phyloP scores from a whole-genome alignment of 805 yeast genomes.

The Metschnikowia vanudenii region DNA sequence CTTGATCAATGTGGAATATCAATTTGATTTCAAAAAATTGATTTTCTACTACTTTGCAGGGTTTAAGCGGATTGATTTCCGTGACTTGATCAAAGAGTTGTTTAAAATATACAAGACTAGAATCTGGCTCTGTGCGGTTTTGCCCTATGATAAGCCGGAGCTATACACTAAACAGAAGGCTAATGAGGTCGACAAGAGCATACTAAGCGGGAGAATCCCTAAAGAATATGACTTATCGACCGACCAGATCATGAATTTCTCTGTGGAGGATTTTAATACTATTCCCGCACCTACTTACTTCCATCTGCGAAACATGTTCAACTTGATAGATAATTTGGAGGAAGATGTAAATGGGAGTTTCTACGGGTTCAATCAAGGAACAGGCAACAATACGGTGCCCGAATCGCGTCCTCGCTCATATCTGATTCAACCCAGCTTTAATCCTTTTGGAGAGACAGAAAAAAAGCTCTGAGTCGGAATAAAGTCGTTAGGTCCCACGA shows the following conservation, averaged over 20 bases:
- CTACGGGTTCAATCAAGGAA: slow-evolving; percentile 36
- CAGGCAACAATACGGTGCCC: neutral
- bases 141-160: slow-evolving; percentile 40
- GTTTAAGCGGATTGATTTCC: slow-evolving; percentile 43
- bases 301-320: slow-evolving; percentile 50
- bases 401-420: slow-evolving; percentile 12
- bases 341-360: slow-evolving; percentile 42
- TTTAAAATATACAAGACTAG: slow-evolving; percentile 47
- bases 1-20: slow-evolving; percentile 49
- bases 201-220: slow-evolving; percentile 25
- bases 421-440: slow-evolving; percentile 16
- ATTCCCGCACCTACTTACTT: slow-evolving; percentile 47
- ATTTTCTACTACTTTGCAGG: slow-evolving; percentile 48
- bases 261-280: slow-evolving; percentile 42
- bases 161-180: slow-evolving; percentile 20
- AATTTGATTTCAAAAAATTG: slow-evolving; percentile 44
- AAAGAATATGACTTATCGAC: slow-evolving; percentile 39
- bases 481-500: neutral
- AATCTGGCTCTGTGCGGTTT: slow-evolving; percentile 48
- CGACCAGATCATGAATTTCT: slow-evolving; percentile 42
- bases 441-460: slow-evolving; percentile 16
- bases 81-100: slow-evolving; percentile 43
- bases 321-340: slow-evolving; percentile 45
- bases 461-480: neutral
- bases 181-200: slow-evolving; percentile 10